phyloP scores from a whole-genome alignment of 1,139 yeast species.

The Hansenula anomala region DNA sequence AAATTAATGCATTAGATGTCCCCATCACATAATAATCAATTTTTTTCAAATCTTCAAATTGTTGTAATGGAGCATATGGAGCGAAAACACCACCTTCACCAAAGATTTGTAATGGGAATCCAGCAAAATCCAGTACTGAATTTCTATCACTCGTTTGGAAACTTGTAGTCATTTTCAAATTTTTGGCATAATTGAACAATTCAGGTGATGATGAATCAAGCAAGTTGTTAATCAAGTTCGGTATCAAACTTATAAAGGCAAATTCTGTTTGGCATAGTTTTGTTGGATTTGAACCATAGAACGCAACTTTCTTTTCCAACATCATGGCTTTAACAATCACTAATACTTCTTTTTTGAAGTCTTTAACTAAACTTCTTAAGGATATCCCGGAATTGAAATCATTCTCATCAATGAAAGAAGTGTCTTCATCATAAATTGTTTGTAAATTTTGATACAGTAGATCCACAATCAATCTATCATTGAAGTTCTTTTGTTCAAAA shows the following conservation, averaged over 20 bases:
- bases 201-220: slow-evolving; percentile 80
- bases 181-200: slow-evolving; percentile 51
- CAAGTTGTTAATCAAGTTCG: slow-evolving; percentile 68
- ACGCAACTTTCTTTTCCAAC: slow-evolving; percentile 63
- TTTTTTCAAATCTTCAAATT: slow-evolving; percentile 65
- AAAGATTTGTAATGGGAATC: slow-evolving; percentile 83
- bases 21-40: slow-evolving; percentile 76
- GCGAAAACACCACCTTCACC: slow-evolving; percentile 85
- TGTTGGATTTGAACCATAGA: slow-evolving; percentile 83
- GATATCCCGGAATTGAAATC: slow-evolving; percentile 75
- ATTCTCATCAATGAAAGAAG: slow-evolving; percentile 35
- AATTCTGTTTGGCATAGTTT: slow-evolving; percentile 72
- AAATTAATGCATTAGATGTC: slow-evolving; percentile 76
- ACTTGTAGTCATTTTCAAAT: slow-evolving; percentile 57
- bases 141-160: slow-evolving; percentile 73
- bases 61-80: slow-evolving; percentile 91
- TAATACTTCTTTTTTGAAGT: slow-evolving; percentile 58
- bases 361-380: slow-evolving; percentile 57
- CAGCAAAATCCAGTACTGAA: slow-evolving; percentile 75
- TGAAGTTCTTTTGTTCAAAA: slow-evolving; percentile 75
- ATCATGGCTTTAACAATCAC: slow-evolving; percentile 71
- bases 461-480: slow-evolving; percentile 62
- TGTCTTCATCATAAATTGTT: slow-evolving; percentile 32
- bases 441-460: slow-evolving; percentile 72
- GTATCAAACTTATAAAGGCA: slow-evolving; percentile 58